Evolutionary conservation across 139 green algal species (phyloP), one percentile per base, ranked within the genome.

Genomic region (Chlorella sp.): DNA sequence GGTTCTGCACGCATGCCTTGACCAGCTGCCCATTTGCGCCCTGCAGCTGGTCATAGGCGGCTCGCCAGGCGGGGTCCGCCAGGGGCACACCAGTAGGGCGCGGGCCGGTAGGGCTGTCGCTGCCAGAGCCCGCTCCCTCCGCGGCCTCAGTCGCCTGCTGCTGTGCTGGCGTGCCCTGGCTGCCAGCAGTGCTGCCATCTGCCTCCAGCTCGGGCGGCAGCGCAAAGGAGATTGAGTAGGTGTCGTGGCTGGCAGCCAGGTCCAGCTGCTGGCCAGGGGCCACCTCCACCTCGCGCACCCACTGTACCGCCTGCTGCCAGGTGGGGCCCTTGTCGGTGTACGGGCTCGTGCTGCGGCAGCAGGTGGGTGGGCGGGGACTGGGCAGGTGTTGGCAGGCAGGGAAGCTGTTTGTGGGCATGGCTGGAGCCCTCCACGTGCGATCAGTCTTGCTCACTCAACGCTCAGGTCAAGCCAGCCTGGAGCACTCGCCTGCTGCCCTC

Each of bases 261-360:
- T 41, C 46, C 56, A 94, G 69, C 26, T 14, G n/a, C 20, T 89
- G 68, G 11, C 92, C 92, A 1, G 48, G 30, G 24, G 40, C 7
- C 54, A 94, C 89, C 32, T 34, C 43, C 36, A 92, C 44, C 88
- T 95, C 93, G 22, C 85, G 67, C 60, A 97, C 41, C 75, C 86
- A 93, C 80, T 97, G 94, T 43, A 97, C 91, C 43, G 94, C 94
- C 75, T 96, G 93, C 83, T 89, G 91, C 90, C 90, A 93, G 46
- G 91, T 93, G 48, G 74, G 68, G 0, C 91, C 91, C 80, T 93
- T 91, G 34, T 86, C 78, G n/a, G 30, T n/a, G 60, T 93, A 91
- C 0, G 92, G 91, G 76, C 83, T 89, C 51, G 88, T 92, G 79
- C 73, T 83, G 77, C 77, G 51, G 70, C 70, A 60, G 38, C 1